These are phyloP conservation scores for Termitomyces sp. DNA, from an alignment of 768 basidiomycete species.

Conservation along the genomic window DNA sequence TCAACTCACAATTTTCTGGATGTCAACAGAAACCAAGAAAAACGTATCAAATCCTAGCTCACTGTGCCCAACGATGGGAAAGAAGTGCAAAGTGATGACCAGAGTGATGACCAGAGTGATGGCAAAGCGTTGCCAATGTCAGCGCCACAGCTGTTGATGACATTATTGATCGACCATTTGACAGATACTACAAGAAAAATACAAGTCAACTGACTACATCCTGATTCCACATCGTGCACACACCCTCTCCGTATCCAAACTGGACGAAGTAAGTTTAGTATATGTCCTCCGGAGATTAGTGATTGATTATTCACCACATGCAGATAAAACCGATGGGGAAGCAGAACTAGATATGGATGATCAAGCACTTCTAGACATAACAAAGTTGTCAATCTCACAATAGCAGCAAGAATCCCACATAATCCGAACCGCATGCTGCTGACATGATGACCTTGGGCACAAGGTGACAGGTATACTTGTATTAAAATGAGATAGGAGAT, in stretches of 20 bases:
- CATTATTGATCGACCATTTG: not conserved
- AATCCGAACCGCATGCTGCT: constrained; percentile 19
- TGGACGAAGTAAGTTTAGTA: not conserved
- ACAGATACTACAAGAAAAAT: not conserved
- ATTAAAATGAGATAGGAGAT: not conserved
- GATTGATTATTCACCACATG: constrained; percentile 16
- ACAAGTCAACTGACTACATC: constrained; percentile 10
- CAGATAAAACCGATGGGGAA: constrained; percentile 21
- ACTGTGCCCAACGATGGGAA: too few species aligned
- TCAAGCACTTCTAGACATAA: not conserved
- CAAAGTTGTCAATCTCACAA: constrained; percentile 11
- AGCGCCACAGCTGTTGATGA: too few species aligned
- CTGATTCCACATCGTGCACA: constrained; percentile 26
- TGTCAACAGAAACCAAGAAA: too few species aligned
- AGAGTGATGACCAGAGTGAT: too few species aligned
- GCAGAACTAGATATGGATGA: constrained; percentile 10
- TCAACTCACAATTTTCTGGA: too few species aligned
- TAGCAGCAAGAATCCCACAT: constrained; percentile 23
- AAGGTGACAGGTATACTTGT: constrained; percentile 15
- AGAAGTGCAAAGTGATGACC: too few species aligned
- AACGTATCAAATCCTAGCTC: too few species aligned
- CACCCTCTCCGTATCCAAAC: constrained; percentile 24
- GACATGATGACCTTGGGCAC: constrained; percentile 20
- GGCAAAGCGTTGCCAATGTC: too few species aligned
- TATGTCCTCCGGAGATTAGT: not conserved